Conservation (phyloP, 805 yeast species). For the Suhomyces canberraensis region DNA sequence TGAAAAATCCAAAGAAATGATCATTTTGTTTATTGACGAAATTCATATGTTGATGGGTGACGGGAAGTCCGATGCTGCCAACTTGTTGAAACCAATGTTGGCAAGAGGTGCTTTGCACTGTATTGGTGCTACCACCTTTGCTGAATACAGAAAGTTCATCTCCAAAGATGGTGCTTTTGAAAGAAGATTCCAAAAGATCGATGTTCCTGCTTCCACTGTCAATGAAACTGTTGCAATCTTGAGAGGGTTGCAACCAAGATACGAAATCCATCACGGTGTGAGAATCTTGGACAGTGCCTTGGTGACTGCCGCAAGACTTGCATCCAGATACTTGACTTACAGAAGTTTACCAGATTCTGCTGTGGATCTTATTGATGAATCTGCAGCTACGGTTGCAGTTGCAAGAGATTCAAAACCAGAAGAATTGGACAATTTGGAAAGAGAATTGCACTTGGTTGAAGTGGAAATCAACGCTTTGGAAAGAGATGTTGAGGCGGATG, state of each 20-base stretch:
- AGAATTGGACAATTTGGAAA: constrained; percentile 88
- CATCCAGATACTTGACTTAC: constrained; percentile 90
- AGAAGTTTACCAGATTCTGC: constrained; percentile 97
- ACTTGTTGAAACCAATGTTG: constrained; percentile 91
- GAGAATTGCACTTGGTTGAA: constrained; percentile 85
- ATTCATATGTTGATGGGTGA: constrained; percentile 99
- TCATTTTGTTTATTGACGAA: constrained; percentile 92
- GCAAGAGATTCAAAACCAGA: constrained; percentile 98
- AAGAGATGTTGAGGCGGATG: constrained; percentile 85
- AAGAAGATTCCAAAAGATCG: constrained; percentile 96
- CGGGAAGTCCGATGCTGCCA: constrained; percentile 96
- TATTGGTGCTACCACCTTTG: constrained; percentile 96
- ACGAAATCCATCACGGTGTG: constrained; percentile 97
- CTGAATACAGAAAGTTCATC: constrained; percentile 87
- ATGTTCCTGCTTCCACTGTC: constrained; percentile 89
- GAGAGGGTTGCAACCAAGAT: constrained; percentile 92
- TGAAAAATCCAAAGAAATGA: constrained; percentile 80
- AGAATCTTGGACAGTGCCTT: constrained; percentile 92
- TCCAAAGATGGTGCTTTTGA: constrained; percentile 98
- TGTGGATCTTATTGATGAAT: constrained; percentile 91
- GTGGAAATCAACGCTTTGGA: constrained; percentile 97
- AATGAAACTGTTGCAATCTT: constrained; percentile 93
- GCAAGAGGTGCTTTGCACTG: constrained; percentile 96
- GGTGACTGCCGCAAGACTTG: constrained; percentile 91
- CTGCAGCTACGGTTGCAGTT: constrained; percentile 95